Evolutionary conservation across 2,329 filamentous ascomycete genomes (phyloP), one percentile per base, ranked within the genome.

Genomic region (Xylaria sp.): DNA sequence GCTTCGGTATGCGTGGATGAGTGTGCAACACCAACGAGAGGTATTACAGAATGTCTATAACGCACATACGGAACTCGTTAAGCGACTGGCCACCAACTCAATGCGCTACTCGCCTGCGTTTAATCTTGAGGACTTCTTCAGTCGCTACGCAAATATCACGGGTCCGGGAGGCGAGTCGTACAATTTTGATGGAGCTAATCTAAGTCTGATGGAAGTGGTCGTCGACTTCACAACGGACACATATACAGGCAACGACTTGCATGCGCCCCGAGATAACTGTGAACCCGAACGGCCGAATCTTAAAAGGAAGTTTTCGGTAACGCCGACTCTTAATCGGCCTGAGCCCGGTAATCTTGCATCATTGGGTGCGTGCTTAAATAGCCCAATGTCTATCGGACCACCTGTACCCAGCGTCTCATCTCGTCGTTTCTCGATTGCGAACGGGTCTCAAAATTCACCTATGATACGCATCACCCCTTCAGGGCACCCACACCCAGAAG

Each of bases 71-170:
- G 92, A 94, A 78, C 85, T 97, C n/a, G 90, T 94, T 62, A 92
- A 92, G 76, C 90, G 88, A 3, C 79, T 94, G 23, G 86, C 88
- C 0, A 89, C 86, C 63, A 92, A 88, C 71, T 86, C 90, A 0
- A 90, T 92, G 86, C 82, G 92, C 10, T 94, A 93, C 73, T 90
- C 90, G 0, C 91, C 92, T 0, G 91, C 93, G 1, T 95, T 96
- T 75, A 92, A 96, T 70, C 86, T 94, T 15, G 93, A 96, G 72
- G 92, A 96, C 77, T 97, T 97, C 79, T 94, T 96, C 74, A 92
- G 96, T 74, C 86, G 94, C 33, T 97, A 97, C 68, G 81, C 83
- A 0, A 87, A 86, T 67, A 84, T 89, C 54, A 83, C 84, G 0
- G 84, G 86, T 0, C 82, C 83, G 23, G 89, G 89, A 0, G 91